Base-by-base conservation (phyloP, 2,329 filamentous ascomycete genomes). In the Hyphodiscus sp. region DNA sequence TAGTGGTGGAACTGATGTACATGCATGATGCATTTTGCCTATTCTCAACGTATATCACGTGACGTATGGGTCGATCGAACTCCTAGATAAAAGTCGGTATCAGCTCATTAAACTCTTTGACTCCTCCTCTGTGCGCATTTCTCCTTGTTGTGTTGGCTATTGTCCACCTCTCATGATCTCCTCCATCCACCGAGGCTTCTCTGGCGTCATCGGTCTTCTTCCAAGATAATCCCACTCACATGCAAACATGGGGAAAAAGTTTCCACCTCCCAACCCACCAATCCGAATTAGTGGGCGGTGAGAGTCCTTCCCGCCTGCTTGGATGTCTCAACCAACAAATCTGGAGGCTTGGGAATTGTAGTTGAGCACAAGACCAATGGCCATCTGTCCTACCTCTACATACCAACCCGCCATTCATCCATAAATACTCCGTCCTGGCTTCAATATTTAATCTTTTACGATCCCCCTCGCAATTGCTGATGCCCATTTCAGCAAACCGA, bases 391-490 rank as follows among this genome's bases (percentile, higher is more conserved):
- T 45, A 29, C 26, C 33, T 20, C 33, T 8, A 8, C 38, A 38
- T 30, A 41, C 20, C 41, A 13, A 8, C 42, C 26, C 15, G 18
- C 26, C 11, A 15, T 47, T 52, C 47, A 8, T 38, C 26, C 20
- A 18, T 11, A 16, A 33, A 6, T 38, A 5, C 33, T 15, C 33
- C 11, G 11, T 10, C 5, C 33, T 38, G 33, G 33, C 33, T 38
- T 38, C 33, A 38, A 5, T 4, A 13, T 38, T 2, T 13, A 38
- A n/a, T 47, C 33, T 30, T 26, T 52, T 51, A 23, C n/a, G 11
- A 38, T 15, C 11, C 38, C 38, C 43, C 8, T 19, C 20, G 30
- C 58, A 33, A 48, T 63, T 64, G 62, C 62, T 61, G 29, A 55
- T 47, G 38, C 46, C 48, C 51, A 47, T 58, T 30, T 51, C 51